phyloP scores from a whole-genome alignment of 345 rosid species.

The Gossypium arboreum region DNA sequence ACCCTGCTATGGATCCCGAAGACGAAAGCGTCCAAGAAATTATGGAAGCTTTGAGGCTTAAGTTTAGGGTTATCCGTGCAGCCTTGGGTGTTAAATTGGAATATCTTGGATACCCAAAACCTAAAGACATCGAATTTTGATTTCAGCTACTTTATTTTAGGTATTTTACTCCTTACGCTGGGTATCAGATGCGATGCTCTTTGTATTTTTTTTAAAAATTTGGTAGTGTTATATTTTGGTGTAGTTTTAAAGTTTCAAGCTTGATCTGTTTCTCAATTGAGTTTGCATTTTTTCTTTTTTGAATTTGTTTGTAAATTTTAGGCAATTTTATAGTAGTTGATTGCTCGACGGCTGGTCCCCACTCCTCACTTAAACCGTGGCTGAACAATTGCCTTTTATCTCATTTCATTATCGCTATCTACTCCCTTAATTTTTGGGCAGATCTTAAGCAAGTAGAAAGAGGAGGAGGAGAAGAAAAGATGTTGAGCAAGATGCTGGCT shows the following conservation, averaged over 20 bases:
- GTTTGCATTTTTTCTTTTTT: not conserved
- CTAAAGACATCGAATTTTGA: constrained; percentile 61
- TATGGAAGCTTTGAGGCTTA: constrained; percentile 52
- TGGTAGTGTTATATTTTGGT: not conserved
- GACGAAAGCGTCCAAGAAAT: constrained; percentile 56
- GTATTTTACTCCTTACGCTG: constrained; percentile 1
- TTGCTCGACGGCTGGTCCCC: constrained; percentile 21
- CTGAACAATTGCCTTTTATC: constrained; percentile 33
- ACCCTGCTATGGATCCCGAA: constrained; percentile 62
- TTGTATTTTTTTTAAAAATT: not conserved
- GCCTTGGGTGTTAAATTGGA: constrained; percentile 61
- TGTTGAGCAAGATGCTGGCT: constrained; percentile 65
- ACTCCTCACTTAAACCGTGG: constrained; percentile 18
- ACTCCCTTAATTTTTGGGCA: constrained; percentile 18
- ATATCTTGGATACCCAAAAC: constrained; percentile 57
- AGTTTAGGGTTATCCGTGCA: constrained; percentile 63
- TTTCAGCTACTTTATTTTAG: not conserved
- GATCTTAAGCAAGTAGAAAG: constrained; percentile 20
- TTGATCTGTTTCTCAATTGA: not conserved
- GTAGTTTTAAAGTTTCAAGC: not conserved
- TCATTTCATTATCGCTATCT: constrained; percentile 15
- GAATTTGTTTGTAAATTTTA: not conserved
- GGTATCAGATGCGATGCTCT: not conserved
- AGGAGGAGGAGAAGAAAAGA: constrained; percentile 25
- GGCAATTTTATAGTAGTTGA: not conserved